Base-by-base conservation (phyloP, 2,329 filamentous ascomycete species). In the Colletotrichum musae region DNA sequence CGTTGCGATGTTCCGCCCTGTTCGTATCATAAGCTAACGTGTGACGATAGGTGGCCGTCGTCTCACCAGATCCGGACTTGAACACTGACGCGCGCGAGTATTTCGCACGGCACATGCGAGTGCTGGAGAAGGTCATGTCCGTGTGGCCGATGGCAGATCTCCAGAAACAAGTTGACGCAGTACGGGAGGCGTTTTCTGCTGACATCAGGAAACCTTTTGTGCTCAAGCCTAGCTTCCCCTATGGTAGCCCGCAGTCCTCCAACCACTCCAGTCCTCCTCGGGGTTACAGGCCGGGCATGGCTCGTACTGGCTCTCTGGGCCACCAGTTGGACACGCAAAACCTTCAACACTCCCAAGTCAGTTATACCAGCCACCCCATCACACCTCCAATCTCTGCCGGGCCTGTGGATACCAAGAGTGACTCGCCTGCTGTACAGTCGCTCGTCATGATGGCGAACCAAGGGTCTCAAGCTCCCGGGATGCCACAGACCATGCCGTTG, bases 91-190 rank as follows among this genome's bases (percentile, higher is more conserved):
- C 95, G 6, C 89, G 93, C 39, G 92, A 95, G 71, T 98, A 93
- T 78, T 98, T 98, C 76, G 93, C 94, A 2, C 88, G 95, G 56
- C 95, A 98, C 75, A 98, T 98, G 95, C 91, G 95, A 64, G 92
- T 98, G 45, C 85, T 98, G 67, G 95, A 98, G 79, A 91, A 90
- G 72, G 96, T 94, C 74, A 93, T 94, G 77, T 86, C 88, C 9
- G 90, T 91, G 5, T 97, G 94, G 92, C 92, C 94, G 2, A 94
- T 97, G 88, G 92, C 93, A 2, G 95, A 98, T 75, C 92, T 97
- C 82, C 92, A 97, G 78, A 91, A 91, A 61, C 94, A 98, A 79
- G 94, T 98, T 72, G 92, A 98, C 77, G 92, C 93, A 47, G 88
- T 98, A 39, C 91, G 95, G 48, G 91, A 95, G 76, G 95, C 95